Evolutionary conservation across 768 basidiomycete species (phyloP).

Genomic region (Aureoboletus auriporus): DNA sequence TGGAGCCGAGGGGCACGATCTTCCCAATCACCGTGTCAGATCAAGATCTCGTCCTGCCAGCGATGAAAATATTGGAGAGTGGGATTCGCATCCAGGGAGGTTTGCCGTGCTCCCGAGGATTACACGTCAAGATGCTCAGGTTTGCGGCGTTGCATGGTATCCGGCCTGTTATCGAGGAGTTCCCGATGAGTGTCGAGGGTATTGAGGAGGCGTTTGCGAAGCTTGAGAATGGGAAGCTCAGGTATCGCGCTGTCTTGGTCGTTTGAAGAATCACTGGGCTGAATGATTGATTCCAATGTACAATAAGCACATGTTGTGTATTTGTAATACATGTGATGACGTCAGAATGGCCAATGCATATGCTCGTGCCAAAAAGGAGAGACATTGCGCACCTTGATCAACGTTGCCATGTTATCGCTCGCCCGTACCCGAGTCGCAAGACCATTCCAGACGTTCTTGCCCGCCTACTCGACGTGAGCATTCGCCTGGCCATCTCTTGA

Average conservation of each 20-base stretch:
- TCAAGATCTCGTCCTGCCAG: conserved; percentile 20
- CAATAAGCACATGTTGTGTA: too few species aligned
- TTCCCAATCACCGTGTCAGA: conserved; percentile 25
- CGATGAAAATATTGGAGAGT: conserved; percentile 8
- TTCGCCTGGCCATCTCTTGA: too few species aligned
- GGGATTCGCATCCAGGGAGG: conserved; percentile 26
- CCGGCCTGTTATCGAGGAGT: conserved; percentile 28
- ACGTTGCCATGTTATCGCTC: too few species aligned
- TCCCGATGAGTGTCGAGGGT: conserved; percentile 29
- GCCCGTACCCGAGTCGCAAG: too few species aligned
- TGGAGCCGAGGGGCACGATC: conserved; percentile 22
- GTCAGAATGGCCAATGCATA: conserved; percentile 2
- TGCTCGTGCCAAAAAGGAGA: too few species aligned
- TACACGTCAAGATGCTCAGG: conserved; percentile 30
- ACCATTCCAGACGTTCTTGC: too few species aligned
- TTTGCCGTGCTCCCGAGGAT: conserved; percentile 23
- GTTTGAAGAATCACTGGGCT: conserved; percentile 2
- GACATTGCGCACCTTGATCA: too few species aligned
- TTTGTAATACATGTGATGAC: conserved; percentile 4
- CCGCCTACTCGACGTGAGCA: conserved; percentile 8
- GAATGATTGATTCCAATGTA: neutral
- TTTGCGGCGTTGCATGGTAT: conserved; percentile 31
- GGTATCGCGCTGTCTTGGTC: conserved; percentile 31
- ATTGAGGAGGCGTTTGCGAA: conserved; percentile 26
- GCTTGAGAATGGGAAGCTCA: conserved; percentile 23